Conservation (phyloP, 345 rosid species). For the Anastatica hierochuntica region DNA sequence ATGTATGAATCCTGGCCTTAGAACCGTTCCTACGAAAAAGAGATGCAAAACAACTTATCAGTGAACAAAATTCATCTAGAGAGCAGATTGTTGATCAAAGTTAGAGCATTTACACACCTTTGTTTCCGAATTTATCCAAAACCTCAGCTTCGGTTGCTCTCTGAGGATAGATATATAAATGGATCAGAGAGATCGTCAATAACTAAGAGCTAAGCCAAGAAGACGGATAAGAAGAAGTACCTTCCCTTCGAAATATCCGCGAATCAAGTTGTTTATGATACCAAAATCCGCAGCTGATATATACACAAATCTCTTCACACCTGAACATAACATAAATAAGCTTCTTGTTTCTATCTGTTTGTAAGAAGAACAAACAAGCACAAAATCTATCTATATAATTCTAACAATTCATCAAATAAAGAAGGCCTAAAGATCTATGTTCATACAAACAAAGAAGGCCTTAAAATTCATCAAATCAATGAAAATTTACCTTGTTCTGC, state of each 20-base stretch:
- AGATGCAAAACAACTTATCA: not conserved
- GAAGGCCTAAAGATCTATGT: no score
- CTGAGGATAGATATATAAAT: slow-evolving; percentile 22
- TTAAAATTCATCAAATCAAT: not conserved
- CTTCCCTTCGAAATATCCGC: slow-evolving; percentile 58
- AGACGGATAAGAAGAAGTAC: slow-evolving; percentile 20
- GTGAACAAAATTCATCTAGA: not conserved
- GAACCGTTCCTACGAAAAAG: slow-evolving; percentile 29
- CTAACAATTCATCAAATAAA: no score
- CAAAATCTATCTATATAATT: no score
- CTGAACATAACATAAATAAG: slow-evolving; percentile 18
- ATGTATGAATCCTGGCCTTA: slow-evolving; percentile 64
- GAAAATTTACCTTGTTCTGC: slow-evolving; percentile 35
- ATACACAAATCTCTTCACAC: slow-evolving; percentile 50
- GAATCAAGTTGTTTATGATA: slow-evolving; percentile 32
- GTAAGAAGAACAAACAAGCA: not conserved
- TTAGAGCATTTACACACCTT: slow-evolving; percentile 30
- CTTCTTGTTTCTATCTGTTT: not conserved
- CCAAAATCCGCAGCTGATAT: slow-evolving; percentile 64
- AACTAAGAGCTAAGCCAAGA: not conserved
- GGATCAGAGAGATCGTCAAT: not conserved
- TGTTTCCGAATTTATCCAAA: slow-evolving; percentile 27
- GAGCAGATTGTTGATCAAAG: not conserved
- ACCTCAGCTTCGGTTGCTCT: slow-evolving; percentile 53
- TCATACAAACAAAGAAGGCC: not conserved